Evolutionary conservation across 1,284 basidiomycete species (phyloP), one percentile per base, ranked within the genome.

Genomic region (Macrocystidia cucumis): DNA sequence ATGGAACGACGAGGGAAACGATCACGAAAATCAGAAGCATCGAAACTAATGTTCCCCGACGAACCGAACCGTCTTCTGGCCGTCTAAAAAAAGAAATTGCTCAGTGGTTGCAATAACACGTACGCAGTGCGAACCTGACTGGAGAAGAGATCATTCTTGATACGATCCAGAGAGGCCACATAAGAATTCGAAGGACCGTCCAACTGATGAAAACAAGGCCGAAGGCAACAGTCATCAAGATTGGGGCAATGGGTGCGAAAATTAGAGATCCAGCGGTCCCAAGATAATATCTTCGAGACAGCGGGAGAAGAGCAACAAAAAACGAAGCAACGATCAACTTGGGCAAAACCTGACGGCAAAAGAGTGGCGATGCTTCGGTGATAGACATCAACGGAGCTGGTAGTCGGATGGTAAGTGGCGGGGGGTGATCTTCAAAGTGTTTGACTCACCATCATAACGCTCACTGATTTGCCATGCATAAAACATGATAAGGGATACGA

Each of bases 1-100:
- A 91, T 0, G 93, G 92, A 13, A 95, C 67, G 38, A 89, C 61
- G 18, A 90, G 47, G 43, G 81, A 72, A 27, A 91, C 78, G 9
- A 82, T 60, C 8, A 74, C 41, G 29, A 81, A 66, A n/a, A 92
- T 65, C 9, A 80, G 34, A 4, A 49, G 48, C 51, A 88, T 72
- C 1, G 83, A 86, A 4, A 78, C 29, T 11, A 82, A 21, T 2
- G 69, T 72, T 46, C 64, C 63, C 38, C 61, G 60, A 29, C 60
- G 63, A 25, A 66, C 54, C 20, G 60, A 53, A 12, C 54, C 46
- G 27, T 68, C 63, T 40, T 60, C 59, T 29, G 46, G 46, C 17
- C 52, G 50, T 39, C 54, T 65, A 28, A 23, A 32, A 30, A n/a
- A n/a, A n/a, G n/a, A n/a, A n/a, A n/a, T n/a, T n/a, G n/a, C n/a